Evolutionary conservation across 371 early-diverging fungal species (phyloP), one percentile per base, ranked within the genome.

Genomic region (Syncephalis plumigaleata): DNA sequence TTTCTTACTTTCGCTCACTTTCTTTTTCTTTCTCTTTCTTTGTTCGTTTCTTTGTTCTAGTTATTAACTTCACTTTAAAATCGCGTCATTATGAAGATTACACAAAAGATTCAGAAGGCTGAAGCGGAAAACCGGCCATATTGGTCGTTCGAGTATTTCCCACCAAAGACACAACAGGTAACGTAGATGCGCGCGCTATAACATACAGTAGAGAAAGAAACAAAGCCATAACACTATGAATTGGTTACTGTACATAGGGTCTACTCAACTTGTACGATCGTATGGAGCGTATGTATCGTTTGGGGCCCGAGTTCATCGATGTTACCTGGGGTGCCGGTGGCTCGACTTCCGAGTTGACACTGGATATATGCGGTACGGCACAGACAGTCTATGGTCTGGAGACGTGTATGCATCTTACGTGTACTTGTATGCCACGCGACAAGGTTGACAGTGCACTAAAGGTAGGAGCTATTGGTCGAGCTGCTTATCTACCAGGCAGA

Each of bases 271-370:
- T 91, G 44, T 89, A 83, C 59, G 89, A 87, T 55, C 84, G 91
- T 49, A 76, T 91, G 68, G 81, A 79, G 59, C 75, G 89, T 57
- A 91, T 88, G 91, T 81, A 84, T 62, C 61, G 63, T 23, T 70
- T 87, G n/a, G 87, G 86, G 0, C 91, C 91, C 38, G 80, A 84
- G 64, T 91, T 89, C 56, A 78, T 91, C 49, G 91, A 91, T 59
- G 81, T 91, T 24, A 91, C 91, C n/a, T 91, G 91, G 91, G 79
- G 81, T 55, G 87, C 88, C 53, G 91, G 91, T 44, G 91, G 91
- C 36, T 70, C 75, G 42, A 79, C 84, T 26, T 80, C 83, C 11
- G 84, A 88, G 52, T 65, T 88, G 45, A 88, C 87, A 9, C 53
- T 68, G n/a, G 83, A 81, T 52, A 70, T 82, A 42, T 82, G 84